phyloP scores from a whole-genome alignment of 2,329 filamentous ascomycete genomes.

The Aspergillus sp. region DNA sequence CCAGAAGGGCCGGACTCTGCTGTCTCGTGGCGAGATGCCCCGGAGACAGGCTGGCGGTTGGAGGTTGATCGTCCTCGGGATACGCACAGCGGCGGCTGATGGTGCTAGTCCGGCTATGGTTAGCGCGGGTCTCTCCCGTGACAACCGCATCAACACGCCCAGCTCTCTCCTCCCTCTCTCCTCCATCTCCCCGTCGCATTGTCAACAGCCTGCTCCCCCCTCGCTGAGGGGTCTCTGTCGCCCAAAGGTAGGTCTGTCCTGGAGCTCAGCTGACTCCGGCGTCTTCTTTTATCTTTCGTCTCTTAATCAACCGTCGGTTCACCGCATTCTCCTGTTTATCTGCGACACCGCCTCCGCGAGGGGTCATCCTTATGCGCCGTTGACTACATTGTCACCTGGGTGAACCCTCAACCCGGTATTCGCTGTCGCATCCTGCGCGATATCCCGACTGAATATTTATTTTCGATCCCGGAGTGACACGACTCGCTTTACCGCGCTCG shows the following conservation, averaged over 20 bases:
- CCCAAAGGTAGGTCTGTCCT: constrained; percentile 8
- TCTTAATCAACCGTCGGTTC: constrained; percentile 2
- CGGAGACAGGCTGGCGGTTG: constrained; percentile 1
- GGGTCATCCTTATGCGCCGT: constrained; percentile 6
- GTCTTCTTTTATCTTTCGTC: constrained; percentile 3
- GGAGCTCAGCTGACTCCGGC: neutral
- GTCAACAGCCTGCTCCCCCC: neutral
- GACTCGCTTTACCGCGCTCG: neutral
- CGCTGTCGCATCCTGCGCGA: neutral
- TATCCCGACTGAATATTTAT: neutral
- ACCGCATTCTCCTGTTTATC: constrained; percentile 13
- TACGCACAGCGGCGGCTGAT: constrained; percentile 2
- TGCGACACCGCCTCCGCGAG: constrained; percentile 30
- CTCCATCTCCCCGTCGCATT: neutral
- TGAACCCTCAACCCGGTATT: neutral
- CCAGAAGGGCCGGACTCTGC: constrained; percentile 1
- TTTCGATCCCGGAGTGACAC: neutral
- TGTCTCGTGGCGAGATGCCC: constrained; percentile 2
- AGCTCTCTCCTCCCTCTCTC: neutral
- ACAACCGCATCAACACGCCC: constrained; percentile 1
- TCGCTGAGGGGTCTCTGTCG: constrained; percentile 1
- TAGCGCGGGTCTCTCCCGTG: constrained; percentile 1
- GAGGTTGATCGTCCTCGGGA: constrained; percentile 2
- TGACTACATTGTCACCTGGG: neutral
- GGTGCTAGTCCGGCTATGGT: neutral